These are phyloP conservation scores for Cyphellophora attinorum DNA, from an alignment of 2,329 filamentous ascomycete species.

Conservation along the genomic window DNA sequence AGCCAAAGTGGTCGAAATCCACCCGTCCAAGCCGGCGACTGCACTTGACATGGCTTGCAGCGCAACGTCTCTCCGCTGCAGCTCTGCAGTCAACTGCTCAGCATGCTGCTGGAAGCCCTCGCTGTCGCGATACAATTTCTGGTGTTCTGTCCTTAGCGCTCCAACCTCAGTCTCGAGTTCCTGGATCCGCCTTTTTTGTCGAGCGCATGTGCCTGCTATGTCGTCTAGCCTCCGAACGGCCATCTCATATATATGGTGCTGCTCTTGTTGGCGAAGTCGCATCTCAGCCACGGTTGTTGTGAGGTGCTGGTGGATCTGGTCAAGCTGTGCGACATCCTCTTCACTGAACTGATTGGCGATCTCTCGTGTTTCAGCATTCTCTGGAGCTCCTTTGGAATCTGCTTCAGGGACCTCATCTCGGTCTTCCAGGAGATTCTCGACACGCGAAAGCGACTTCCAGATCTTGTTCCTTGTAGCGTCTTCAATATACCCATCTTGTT, in stretches of 20 bases:
- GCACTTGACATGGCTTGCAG: slow-evolving; percentile 20
- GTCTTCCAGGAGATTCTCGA: slow-evolving; percentile 11
- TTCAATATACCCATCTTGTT: slow-evolving; percentile 12
- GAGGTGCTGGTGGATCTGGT: slow-evolving; percentile 7
- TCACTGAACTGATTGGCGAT: not conserved
- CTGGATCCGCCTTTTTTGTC: slow-evolving; percentile 12
- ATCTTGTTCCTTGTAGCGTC: slow-evolving; percentile 7
- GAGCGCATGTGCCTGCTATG: slow-evolving; percentile 14
- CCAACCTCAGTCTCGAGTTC: slow-evolving; percentile 13
- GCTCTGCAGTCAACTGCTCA: slow-evolving; percentile 8
- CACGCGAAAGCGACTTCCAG: slow-evolving; percentile 6
- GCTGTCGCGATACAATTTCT: slow-evolving; percentile 10
- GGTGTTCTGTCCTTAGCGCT: slow-evolving; percentile 10
- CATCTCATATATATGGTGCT: slow-evolving; percentile 16
- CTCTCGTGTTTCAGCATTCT: not conserved
- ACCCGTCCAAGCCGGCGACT: slow-evolving; percentile 19
- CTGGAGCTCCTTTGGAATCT: slow-evolving; percentile 11
- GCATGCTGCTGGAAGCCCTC: slow-evolving; percentile 8
- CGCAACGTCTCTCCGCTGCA: slow-evolving; percentile 13
- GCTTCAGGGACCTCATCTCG: slow-evolving; percentile 20
- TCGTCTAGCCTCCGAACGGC: slow-evolving; percentile 16
- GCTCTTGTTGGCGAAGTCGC: slow-evolving; percentile 18
- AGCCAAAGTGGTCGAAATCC: slow-evolving; percentile 16
- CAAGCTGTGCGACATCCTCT: not conserved
- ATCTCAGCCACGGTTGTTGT: slow-evolving; percentile 14